These are phyloP conservation scores for Camellia sinensis DNA, from an alignment of 148 eudicot genomes.

Conservation along the genomic window DNA sequence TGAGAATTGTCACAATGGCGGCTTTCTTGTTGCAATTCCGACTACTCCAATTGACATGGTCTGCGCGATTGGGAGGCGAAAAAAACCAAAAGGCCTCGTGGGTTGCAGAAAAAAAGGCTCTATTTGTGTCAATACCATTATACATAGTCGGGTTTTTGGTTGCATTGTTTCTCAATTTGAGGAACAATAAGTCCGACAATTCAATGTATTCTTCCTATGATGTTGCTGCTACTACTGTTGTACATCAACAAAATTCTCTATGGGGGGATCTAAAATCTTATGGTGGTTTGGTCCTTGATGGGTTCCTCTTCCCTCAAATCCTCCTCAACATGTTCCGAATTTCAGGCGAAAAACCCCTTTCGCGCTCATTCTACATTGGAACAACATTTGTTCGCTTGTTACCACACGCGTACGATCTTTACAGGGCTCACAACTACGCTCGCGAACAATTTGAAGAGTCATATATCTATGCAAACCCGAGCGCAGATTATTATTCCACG, in stretches of 20 bases:
- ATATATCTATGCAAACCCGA: conserved; percentile 36
- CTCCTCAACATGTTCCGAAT: conserved; percentile 22
- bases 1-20: conserved; percentile 14
- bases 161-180: conserved; percentile 14
- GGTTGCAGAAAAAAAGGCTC: conserved; percentile 16
- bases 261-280: conserved; percentile 28
- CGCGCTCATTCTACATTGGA: conserved; percentile 34
- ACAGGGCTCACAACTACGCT: conserved; percentile 18
- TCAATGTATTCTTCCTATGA: no score
- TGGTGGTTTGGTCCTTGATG: conserved; percentile 29
- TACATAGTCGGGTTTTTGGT: not conserved
- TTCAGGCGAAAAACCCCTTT: conserved; percentile 24
- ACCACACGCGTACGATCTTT: conserved; percentile 40
- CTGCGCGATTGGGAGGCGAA: not conserved
- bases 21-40: conserved; percentile 26
- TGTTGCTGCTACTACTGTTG: not conserved
- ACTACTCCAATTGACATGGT: conserved; percentile 21
- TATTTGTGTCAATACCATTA: conserved; percentile 2
- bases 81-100: not conserved
- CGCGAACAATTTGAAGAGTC: not conserved
- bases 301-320: conserved; percentile 39
- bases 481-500: conserved; percentile 29
- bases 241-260: not conserved
- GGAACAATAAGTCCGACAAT: not conserved
- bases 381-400: conserved; percentile 34